Conservation (phyloP, 768 basidiomycete species). For the Trametes maxima region DNA sequence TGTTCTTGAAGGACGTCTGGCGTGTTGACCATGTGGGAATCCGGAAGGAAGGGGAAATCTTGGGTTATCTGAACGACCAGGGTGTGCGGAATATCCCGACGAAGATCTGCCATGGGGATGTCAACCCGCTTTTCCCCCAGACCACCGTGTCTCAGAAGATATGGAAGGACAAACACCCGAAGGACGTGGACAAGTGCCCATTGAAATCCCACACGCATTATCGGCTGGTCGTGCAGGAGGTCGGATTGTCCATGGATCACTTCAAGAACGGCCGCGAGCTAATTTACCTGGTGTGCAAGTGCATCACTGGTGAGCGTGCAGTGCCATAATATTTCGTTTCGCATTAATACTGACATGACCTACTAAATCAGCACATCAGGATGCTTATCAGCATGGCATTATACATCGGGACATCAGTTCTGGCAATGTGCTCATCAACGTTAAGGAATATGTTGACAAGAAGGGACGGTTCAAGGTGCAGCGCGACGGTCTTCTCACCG, state of each 20-base stretch:
- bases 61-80: not conserved
- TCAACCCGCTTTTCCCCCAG: not conserved
- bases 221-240: constrained; percentile 11
- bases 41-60: not conserved
- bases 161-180: constrained; percentile 22
- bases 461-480: no score
- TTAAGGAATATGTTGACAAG: not conserved
- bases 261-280: not conserved
- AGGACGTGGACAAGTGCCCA: not conserved
- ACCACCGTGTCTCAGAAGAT: not conserved
- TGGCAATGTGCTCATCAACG: constrained; percentile 2
- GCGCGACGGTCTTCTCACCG: not conserved
- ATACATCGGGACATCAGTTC: constrained; percentile 5
- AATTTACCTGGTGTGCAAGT: not conserved
- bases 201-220: constrained; percentile 12
- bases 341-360: no score
- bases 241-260: not conserved
- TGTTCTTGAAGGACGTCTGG: constrained; percentile 8
- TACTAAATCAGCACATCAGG: not conserved
- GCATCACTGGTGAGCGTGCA: not conserved
- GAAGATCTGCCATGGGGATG: constrained; percentile 5
- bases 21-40: not conserved
- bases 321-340: not conserved
- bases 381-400: not conserved
- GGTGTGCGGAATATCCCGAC: not conserved